phyloP scores from a whole-genome alignment of 73 alveolate species.

The Uronychia binucleata region DNA sequence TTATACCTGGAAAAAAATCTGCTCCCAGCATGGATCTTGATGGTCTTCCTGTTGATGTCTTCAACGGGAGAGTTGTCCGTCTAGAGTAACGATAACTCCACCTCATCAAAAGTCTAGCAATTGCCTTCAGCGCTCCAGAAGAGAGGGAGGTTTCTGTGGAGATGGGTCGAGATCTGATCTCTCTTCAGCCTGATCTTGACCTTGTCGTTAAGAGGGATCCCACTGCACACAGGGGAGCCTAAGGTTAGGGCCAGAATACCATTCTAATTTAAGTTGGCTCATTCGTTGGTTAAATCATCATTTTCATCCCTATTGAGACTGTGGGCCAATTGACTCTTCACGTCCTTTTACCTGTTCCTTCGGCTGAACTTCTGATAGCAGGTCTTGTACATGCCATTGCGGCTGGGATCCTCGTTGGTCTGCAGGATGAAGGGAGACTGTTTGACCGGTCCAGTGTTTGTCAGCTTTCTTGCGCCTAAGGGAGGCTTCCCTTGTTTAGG shows the following conservation, averaged over 20 bases:
- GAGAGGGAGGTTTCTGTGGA: neutral
- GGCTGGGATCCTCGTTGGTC: neutral
- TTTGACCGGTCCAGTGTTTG: neutral
- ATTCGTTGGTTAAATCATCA: too few species aligned
- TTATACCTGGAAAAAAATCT: slow-evolving; percentile 7
- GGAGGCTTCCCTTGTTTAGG: neutral
- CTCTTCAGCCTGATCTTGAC: neutral
- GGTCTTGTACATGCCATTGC: neutral
- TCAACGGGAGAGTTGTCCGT: neutral
- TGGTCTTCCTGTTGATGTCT: neutral
- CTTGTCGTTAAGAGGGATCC: neutral
- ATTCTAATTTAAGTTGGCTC: too few species aligned
- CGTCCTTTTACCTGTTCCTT: neutral
- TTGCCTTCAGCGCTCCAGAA: neutral
- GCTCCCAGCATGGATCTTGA: neutral
- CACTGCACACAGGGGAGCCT: neutral
- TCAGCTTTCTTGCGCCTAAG: neutral
- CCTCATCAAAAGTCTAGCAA: neutral
- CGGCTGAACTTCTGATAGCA: too few species aligned
- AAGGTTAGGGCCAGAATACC: too few species aligned
- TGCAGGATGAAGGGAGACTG: neutral
- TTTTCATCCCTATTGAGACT: neutral
- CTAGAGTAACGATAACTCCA: neutral
- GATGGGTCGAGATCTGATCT: neutral
- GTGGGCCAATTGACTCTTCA: neutral